Base-by-base conservation (phyloP, 495 filamentous ascomycete genomes). In the Penicillium bovifimosum region DNA sequence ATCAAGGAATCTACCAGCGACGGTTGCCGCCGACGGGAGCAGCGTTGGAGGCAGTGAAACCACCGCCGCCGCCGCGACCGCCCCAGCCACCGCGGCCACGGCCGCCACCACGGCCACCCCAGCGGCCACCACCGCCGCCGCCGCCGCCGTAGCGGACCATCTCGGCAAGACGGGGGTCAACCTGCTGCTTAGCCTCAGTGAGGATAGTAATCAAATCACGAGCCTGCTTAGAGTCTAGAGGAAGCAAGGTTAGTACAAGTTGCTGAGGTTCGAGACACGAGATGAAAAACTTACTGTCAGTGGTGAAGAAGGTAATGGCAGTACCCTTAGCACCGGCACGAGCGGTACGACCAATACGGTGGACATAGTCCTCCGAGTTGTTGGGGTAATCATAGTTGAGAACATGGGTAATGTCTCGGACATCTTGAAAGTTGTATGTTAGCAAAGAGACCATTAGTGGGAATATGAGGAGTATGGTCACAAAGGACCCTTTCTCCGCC, bases 381-480 rank as follows among this genome's bases (percentile, higher is more conserved):
- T 97, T 96, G 69, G 93, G 93, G 71, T 96, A 96, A 74, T 98
- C 93, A 87, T 96, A 97, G 86, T 98, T 98, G 76, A 98, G 81
- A 77, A 98, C 93, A 78, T 98, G 93, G 73, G 92, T 96, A 76
- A 98, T 98, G 81, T 98, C 92, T 74, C 91, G 91, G 80, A 98
- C 93, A 85, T 98, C 93, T 98, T 96, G 40, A 63, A 52, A 58
- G 69, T 62, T 72, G 20, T 70, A 80, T 76, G 89, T 96, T 96
- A 97, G 92, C 90, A 71, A 70, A 75, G 65, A 68, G 69, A 65
- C 59, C 64, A 68, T 70, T 72, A 71, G 68, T 70, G 39, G 51
- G 55, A 49, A 31, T 62, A 64, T 72, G 65, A 74, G 62, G 70
- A 76, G 74, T 68, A 71, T 76, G 73, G 70, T 71, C 66, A 61